Conservation (phyloP, 208 protist species). For the Phytomonas sp. region DNA sequence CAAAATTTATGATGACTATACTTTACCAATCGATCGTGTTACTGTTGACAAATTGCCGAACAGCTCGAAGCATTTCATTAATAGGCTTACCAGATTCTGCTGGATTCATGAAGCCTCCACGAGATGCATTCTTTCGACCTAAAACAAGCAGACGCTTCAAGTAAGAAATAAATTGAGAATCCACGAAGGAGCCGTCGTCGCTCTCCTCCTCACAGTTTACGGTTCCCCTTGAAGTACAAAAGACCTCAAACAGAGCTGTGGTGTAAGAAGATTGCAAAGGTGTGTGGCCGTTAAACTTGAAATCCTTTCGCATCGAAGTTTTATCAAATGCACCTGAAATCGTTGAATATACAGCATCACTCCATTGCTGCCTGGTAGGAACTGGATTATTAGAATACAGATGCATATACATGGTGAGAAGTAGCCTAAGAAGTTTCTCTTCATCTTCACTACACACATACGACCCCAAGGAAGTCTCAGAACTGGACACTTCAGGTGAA, state of each 20-base stretch:
- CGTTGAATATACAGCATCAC: background rate
- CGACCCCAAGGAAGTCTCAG: background rate
- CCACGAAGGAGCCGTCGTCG: conserved; percentile 34
- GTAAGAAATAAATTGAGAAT: conserved; percentile 15
- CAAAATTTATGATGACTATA: background rate
- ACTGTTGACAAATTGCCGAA: conserved; percentile 34
- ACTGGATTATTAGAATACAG: conserved; percentile 11
- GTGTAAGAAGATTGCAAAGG: background rate
- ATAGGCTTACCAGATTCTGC: background rate
- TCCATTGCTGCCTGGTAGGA: conserved; percentile 12
- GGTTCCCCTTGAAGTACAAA: background rate
- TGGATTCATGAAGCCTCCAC: background rate
- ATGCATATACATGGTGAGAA: conserved; percentile 1
- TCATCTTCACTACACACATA: background rate
- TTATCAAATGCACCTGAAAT: background rate
- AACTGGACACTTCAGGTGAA: background rate
- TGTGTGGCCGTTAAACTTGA: background rate
- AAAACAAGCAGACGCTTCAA: conserved; percentile 16
- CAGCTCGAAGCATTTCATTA: conserved; percentile 17
- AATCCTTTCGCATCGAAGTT: background rate
- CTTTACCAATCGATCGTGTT: conserved; percentile 51
- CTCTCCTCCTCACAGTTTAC: background rate
- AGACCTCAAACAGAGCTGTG: background rate
- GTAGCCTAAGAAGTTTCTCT: background rate
- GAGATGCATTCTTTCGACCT: conserved; percentile 12